Conservation (phyloP, 257 asterid genomes). For the Linderniella brevidens region DNA sequence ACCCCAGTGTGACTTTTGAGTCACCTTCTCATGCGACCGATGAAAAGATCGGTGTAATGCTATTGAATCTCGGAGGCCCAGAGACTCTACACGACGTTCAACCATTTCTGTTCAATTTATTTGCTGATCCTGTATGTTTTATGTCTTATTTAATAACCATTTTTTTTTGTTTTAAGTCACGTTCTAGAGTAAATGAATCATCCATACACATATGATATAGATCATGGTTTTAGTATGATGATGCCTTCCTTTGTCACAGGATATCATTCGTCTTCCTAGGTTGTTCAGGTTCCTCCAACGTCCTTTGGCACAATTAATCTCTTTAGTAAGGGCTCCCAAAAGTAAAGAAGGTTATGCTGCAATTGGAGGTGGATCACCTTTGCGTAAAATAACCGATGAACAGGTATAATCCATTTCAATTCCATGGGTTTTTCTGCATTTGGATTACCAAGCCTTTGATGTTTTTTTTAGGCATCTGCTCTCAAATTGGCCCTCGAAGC, state of each 20-base stretch:
- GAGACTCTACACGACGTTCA: constrained; percentile 89
- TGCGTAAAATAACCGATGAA: constrained; percentile 78
- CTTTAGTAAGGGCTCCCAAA: constrained; percentile 73
- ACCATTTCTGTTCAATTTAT: constrained; percentile 74
- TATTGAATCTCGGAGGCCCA: constrained; percentile 92
- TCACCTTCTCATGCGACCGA: constrained; percentile 25
- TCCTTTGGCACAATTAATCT: constrained; percentile 83
- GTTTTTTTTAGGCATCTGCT: constrained; percentile 47
- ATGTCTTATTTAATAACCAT: background rate
- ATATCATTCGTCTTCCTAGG: constrained; percentile 92
- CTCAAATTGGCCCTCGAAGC: constrained; percentile 47
- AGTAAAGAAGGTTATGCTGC: constrained; percentile 97
- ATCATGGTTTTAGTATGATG: background rate
- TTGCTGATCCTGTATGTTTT: constrained; percentile 81
- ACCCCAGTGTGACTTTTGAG: constrained; percentile 19
- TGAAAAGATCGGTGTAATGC: constrained; percentile 76
- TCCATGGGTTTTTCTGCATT: background rate
- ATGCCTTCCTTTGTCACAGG: constrained; percentile 23
- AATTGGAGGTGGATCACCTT: constrained; percentile 97
- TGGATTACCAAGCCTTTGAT: background rate
- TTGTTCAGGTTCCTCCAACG: constrained; percentile 76
- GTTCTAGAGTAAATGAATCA: no score
- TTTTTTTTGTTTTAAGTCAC: no score
- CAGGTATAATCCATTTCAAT: constrained; percentile 30
- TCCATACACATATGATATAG: background rate